Conservation (phyloP, 2,329 filamentous ascomycete species). For the Penicillium sp. region DNA sequence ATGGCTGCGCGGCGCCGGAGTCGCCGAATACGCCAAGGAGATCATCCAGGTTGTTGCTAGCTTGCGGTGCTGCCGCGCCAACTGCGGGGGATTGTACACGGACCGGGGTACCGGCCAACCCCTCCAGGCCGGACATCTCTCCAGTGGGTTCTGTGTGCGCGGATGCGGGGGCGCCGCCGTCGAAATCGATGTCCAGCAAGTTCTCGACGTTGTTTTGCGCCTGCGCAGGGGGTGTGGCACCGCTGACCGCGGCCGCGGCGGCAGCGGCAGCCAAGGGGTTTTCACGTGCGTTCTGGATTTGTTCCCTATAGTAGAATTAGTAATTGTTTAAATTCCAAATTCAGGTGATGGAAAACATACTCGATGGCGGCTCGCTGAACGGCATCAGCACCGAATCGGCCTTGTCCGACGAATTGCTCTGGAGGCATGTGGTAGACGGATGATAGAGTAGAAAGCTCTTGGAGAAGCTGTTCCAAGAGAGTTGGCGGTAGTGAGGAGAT, state of each 20-base stretch:
- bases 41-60: slow-evolving; percentile 74
- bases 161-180: slow-evolving; percentile 89
- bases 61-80: slow-evolving; percentile 31
- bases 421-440: slow-evolving; percentile 99
- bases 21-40: slow-evolving; percentile 72
- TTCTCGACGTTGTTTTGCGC: slow-evolving; percentile 86
- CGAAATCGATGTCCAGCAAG: slow-evolving; percentile 93
- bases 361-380: slow-evolving; percentile 96
- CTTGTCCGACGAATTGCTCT: slow-evolving; percentile 96
- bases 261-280: slow-evolving; percentile 91
- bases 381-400: slow-evolving; percentile 88
- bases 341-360: slow-evolving; percentile 41
- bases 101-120: slow-evolving; percentile 61
- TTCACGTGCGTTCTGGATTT: slow-evolving; percentile 86
- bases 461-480: slow-evolving; percentile 86
- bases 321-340: not conserved
- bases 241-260: slow-evolving; percentile 65
- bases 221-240: slow-evolving; percentile 54
- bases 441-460: slow-evolving; percentile 89
- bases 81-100: slow-evolving; percentile 52
- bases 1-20: slow-evolving; percentile 44
- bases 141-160: slow-evolving; percentile 66
- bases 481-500: slow-evolving; percentile 85
- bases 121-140: slow-evolving; percentile 68
- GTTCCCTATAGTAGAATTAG: slow-evolving; percentile 62